Evolutionary conservation across 352 stramenopile genomes (phyloP).

Genomic region (Pythium scleroteichum): DNA sequence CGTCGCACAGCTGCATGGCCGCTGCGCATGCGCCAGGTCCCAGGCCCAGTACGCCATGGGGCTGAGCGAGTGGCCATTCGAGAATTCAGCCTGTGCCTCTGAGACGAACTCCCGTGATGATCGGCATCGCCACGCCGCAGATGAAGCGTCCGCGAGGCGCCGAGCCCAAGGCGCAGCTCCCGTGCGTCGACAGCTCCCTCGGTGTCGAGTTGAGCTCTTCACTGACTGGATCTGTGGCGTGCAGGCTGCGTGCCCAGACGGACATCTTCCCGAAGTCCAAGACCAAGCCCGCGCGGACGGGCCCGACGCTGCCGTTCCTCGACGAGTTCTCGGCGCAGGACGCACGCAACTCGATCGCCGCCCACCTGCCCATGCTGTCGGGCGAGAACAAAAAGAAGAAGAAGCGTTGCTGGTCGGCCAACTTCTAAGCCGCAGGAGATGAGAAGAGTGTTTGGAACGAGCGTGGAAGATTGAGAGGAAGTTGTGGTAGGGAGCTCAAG

Average conservation of each 20-base stretch:
- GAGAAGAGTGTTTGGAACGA: too few species aligned
- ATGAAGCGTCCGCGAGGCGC: constrained; percentile 15
- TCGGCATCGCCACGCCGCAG: constrained; percentile 18
- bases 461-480: too few species aligned
- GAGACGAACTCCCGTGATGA: neutral
- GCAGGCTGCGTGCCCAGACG: constrained; percentile 21
- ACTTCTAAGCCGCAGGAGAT: constrained; percentile 6
- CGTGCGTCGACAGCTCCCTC: neutral
- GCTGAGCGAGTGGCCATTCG: neutral
- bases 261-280: constrained; percentile 20
- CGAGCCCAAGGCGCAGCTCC: constrained; percentile 3
- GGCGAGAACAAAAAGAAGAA: constrained; percentile 20
- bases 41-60: neutral
- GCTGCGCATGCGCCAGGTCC: constrained; percentile 4
- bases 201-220: neutral
- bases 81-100: too few species aligned
- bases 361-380: constrained; percentile 9
- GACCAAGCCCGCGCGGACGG: constrained; percentile 19
- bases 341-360: constrained; percentile 19
- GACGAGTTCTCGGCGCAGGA: constrained; percentile 33
- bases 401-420: constrained; percentile 29
- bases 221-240: constrained; percentile 7
- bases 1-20: constrained; percentile 24
- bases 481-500: too few species aligned
- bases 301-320: constrained; percentile 34